A percentile compares a stretch with the other conserved stretches of the same genome.
phyloP scores from a whole-genome alignment of 1,139 yeast species.

The Blastobotrys illinoisensis region DNA sequence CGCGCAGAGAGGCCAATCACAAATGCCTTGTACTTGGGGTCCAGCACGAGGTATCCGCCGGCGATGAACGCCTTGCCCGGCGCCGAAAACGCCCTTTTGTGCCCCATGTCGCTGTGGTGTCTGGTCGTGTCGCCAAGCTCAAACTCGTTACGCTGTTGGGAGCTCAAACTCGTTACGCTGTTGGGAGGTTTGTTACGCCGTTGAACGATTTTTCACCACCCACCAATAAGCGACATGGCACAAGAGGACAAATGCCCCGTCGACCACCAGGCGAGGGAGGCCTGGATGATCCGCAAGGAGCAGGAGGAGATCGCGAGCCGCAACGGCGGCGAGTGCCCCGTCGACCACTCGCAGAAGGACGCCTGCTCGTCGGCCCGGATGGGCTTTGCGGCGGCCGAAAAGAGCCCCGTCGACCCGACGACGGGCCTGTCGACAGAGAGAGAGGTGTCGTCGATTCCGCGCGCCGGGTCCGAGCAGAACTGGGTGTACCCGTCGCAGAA shows the following conservation, averaged over 20 bases:
- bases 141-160: too few relatives aligned
- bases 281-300: constrained; percentile 20
- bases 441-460: constrained; percentile 77
- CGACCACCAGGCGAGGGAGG: constrained; percentile 29
- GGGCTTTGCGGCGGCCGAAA: constrained; percentile 24
- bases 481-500: constrained; percentile 97
- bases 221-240: neutral
- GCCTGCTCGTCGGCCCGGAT: constrained; percentile 29
- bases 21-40: constrained; percentile 66
- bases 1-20: constrained; percentile 86
- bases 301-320: constrained; percentile 19
- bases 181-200: too few relatives aligned
- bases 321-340: constrained; percentile 26
- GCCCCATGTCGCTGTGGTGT: too few relatives aligned
- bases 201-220: neutral
- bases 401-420: constrained; percentile 36
- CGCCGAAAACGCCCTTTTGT: constrained; percentile 65
- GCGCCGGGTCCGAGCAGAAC: constrained; percentile 53
- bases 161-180: too few relatives aligned
- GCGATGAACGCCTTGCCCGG: constrained; percentile 94
- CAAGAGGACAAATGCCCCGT: constrained; percentile 29
- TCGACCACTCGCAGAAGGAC: constrained; percentile 24
- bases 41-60: constrained; percentile 90
- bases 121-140: too few relatives aligned
- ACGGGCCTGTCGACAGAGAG: constrained; percentile 44